Evolutionary conservation across 768 basidiomycete species (phyloP).

Genomic region (Baorangia bicolor): DNA sequence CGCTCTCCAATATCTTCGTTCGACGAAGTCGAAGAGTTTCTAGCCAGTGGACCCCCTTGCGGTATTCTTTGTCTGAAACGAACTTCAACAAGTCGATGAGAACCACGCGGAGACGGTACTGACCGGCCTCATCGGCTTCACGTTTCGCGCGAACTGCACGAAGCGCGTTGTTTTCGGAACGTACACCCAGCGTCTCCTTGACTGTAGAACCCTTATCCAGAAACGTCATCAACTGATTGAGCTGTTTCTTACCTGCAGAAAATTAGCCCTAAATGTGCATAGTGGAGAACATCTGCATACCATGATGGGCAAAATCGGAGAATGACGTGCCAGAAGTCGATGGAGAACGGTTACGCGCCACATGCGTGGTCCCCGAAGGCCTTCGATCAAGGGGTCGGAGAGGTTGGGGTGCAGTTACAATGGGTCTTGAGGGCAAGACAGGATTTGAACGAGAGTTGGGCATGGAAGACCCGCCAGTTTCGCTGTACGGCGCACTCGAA

Average conservation of each 20-base stretch:
- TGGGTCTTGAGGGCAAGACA: constrained; percentile 46
- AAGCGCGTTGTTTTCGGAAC: constrained; percentile 62
- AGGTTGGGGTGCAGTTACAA: constrained; percentile 70
- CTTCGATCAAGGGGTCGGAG: constrained; percentile 72
- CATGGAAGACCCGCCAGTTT: constrained; percentile 29
- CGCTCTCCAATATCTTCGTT: constrained; percentile 79
- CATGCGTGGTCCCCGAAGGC: constrained; percentile 57
- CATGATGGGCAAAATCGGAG: constrained; percentile 86
- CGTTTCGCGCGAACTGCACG: constrained; percentile 80
- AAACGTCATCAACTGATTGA: constrained; percentile 84
- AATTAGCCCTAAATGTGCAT: not conserved
- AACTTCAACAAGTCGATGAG: constrained; percentile 1
- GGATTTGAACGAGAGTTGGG: constrained; percentile 46
- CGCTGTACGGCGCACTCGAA: constrained; percentile 35
- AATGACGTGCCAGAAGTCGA: constrained; percentile 79
- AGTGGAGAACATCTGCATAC: constrained; percentile 26
- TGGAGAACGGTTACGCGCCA: constrained; percentile 69
- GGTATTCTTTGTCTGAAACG: constrained; percentile 78
- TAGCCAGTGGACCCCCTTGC: constrained; percentile 88
- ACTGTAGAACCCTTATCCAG: constrained; percentile 72
- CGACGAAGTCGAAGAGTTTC: constrained; percentile 83
- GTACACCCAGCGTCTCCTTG: constrained; percentile 58
- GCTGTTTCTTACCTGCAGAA: constrained; percentile 70
- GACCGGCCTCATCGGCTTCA: constrained; percentile 90
- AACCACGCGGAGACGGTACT: constrained; percentile 15